These are phyloP conservation scores for Trypanosoma cruzi DNA, from an alignment of 208 protist genomes.

Conservation along the genomic window DNA sequence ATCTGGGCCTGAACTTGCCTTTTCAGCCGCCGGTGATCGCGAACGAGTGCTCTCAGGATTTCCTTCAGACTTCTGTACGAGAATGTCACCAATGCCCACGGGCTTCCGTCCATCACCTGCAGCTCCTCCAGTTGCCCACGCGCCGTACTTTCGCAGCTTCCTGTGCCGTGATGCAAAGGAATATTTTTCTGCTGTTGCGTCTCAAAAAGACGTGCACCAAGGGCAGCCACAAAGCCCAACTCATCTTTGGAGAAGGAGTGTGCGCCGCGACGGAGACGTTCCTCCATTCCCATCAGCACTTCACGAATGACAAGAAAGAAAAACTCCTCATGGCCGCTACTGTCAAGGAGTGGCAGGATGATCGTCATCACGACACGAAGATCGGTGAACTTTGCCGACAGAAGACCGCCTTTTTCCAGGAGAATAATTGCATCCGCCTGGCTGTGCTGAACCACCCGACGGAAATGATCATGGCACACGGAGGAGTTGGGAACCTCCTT, in stretches of 20 bases:
- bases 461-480: conserved; percentile 59
- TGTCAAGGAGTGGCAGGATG: conserved; percentile 71
- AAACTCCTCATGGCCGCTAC: conserved; percentile 68
- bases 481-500: conserved; percentile 49
- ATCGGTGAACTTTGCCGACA: conserved; percentile 36
- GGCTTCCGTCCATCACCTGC: conserved; percentile 87
- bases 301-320: conserved; percentile 64
- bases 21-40: conserved; percentile 64
- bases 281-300: conserved; percentile 64
- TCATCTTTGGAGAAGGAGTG: conserved; percentile 59
- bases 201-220: conserved; percentile 72
- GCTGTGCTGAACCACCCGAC: conserved; percentile 53
- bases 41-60: conserved; percentile 61
- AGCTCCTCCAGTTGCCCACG: conserved; percentile 84
- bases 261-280: conserved; percentile 53
- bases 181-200: conserved; percentile 17
- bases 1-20: conserved; percentile 60
- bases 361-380: conserved; percentile 45
- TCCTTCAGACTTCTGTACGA: conserved; percentile 81
- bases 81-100: conserved; percentile 73
- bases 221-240: conserved; percentile 54
- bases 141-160: conserved; percentile 45
- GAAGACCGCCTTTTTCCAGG: conserved; percentile 61
- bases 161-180: background rate
- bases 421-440: conserved; percentile 48